Evolutionary conservation across 805 yeast genomes (phyloP), one percentile per base, ranked within the genome.

Genomic region (Naumovozyma baii): DNA sequence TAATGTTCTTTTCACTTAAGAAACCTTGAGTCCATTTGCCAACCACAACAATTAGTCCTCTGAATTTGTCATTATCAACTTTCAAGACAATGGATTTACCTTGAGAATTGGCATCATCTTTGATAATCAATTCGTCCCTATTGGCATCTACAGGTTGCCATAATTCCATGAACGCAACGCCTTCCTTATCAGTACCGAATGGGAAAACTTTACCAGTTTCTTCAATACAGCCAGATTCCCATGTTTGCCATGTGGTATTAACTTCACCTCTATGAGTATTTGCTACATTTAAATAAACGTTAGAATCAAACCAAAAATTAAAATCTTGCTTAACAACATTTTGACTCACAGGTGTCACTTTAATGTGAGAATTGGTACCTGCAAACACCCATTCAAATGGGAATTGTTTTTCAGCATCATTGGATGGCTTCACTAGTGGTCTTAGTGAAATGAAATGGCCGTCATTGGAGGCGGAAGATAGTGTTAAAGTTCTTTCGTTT

Each of bases 361-460:
- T 61, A 28, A 68, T 49, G 3, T 59, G 55, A 13, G 59, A 59
- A 37, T 73, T 74, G 1, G 52, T 54, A 2, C 84, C 83, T 3
- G 71, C 69, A 56, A 75, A 71, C 1, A 69, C 74, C 80, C 81
- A 74, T 48, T 78, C 77, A 46, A 74, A 74, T 17, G 73, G 73
- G 47, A 67, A 68, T n/a, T 44, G 48, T 14, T 49, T 48, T 34
- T 56, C 62, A 4, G 50, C 47, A 2, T 48, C 49, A 3, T 51
- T 49, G 4, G 37, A 22, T 20, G 62, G 57, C n/a, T 47, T 48
- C 34, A 52, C 51, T 14, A 62, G 49, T 13, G 68, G 64, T 44
- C 75, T 58, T 33, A 70, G 42, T 28, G 66, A 61, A 19, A 61
- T 49, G 33, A 43, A 60, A 38, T 61, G 59, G 5, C 66, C 66